Conservation (phyloP, 2,329 filamentous ascomycete genomes). For the Xylariaceae sp. region DNA sequence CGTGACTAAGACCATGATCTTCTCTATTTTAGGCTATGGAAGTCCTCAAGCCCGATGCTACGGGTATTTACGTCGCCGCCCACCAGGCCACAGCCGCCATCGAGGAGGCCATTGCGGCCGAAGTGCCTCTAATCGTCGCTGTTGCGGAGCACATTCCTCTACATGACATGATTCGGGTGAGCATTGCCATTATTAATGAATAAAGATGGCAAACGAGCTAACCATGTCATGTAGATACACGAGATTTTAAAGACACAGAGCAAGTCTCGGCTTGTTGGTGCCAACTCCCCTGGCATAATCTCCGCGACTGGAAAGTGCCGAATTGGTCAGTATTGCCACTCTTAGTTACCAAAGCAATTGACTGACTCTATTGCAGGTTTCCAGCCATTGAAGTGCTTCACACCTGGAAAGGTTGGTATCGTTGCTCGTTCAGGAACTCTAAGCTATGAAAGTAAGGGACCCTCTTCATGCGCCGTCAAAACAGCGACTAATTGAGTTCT, state of each 20-base stretch:
- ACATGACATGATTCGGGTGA: constrained; percentile 64
- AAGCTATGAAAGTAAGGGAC: constrained; percentile 55
- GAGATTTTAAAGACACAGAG: constrained; percentile 65
- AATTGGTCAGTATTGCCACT: constrained; percentile 24
- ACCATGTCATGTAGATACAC: constrained; percentile 49
- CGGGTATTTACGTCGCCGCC: constrained; percentile 75
- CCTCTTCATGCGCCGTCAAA: neutral
- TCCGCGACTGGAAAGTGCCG: constrained; percentile 61
- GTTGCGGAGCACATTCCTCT: constrained; percentile 72
- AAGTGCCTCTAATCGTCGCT: constrained; percentile 68
- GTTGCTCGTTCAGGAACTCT: constrained; percentile 70
- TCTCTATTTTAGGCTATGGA: constrained; percentile 52
- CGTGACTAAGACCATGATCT: constrained; percentile 8
- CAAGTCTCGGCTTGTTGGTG: constrained; percentile 63
- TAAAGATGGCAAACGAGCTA: constrained; percentile 9
- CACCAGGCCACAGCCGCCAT: constrained; percentile 67
- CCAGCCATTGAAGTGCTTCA: constrained; percentile 69
- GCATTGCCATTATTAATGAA: constrained; percentile 17
- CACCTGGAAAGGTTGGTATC: constrained; percentile 62
- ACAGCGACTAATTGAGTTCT: constrained; percentile 1
- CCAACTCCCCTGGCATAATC: constrained; percentile 70
- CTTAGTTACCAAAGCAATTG: neutral
- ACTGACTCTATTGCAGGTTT: constrained; percentile 46
- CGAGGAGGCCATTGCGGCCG: constrained; percentile 71
- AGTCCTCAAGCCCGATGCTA: constrained; percentile 67